Evolutionary conservation across 179 eudicot genomes (phyloP), one percentile per base, ranked within the genome.

Genomic region (Gypsophila paniculata): DNA sequence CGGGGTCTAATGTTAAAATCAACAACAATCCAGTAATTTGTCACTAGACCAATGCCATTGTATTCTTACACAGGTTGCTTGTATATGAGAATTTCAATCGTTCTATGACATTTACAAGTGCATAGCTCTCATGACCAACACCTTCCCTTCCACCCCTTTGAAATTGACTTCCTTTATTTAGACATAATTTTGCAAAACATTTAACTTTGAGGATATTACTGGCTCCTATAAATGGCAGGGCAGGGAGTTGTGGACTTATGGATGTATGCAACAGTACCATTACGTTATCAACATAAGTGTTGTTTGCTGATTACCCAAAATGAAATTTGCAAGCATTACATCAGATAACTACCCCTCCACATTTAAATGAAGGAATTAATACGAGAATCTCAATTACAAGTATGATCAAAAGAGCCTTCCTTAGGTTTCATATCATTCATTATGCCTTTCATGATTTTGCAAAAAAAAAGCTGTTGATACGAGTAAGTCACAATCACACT

Each of bases 41-140:
- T 59, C 26, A 59, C 60, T 55, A 55, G 13, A 55, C 9, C 44
- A 6, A 39, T 2, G 44, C 9, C 44, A 55, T 22, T 55, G 25
- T 55, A 55, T 17, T 22, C 25, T 6, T 59, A 22, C 26, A 22
- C 42, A 61, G 36, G 29, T 23, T 38, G 14, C 36, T 38, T 23
- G 26, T 5, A 13, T 25, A 15, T 23, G 71, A 17, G 42, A 51
- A 49, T 46, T 44, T 6, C 11, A 21, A 18, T 18, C 59, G 2
- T 51, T 29, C 59, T 68, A 52, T 51, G 59, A 68, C 22, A 46
- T 42, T 7, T 44, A 22, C 32, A 22, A 23, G 49, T 13, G 59
- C 69, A 39, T 44, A 65, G 53, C 55, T 65, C 69, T 46, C 53
- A 23, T 46, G 32, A 65, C 21, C 55, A 65, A 65, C 32, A 65